These are phyloP conservation scores for Trypanosoma platydactyli DNA, from an alignment of 208 protist species.

Conservation along the genomic window DNA sequence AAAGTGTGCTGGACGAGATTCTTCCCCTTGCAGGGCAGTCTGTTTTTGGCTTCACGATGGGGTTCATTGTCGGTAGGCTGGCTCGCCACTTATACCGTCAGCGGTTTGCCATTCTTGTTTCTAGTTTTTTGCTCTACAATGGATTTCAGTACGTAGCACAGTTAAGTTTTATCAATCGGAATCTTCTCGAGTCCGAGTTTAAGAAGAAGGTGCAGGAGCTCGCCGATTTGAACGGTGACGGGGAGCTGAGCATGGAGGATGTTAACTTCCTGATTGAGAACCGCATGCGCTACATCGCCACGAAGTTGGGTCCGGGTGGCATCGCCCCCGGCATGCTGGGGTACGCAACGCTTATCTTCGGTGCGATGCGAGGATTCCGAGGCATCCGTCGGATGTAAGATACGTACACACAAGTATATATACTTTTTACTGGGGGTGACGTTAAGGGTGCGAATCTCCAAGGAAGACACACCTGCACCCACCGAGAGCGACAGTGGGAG, in stretches of 20 bases:
- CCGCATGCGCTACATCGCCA: constrained; percentile 52
- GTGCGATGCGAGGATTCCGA: constrained; percentile 56
- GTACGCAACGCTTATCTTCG: constrained; percentile 47
- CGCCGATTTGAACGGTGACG: constrained; percentile 57
- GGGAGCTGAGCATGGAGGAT: constrained; percentile 51
- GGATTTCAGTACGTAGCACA: constrained; percentile 62
- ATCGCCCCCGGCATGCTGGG: constrained; percentile 55
- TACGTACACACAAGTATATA: background rate
- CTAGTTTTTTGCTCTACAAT: constrained; percentile 39
- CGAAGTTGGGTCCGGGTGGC: constrained; percentile 59
- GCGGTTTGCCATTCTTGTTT: constrained; percentile 42
- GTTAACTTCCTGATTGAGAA: constrained; percentile 56
- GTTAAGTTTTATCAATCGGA: constrained; percentile 59
- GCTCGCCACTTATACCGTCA: constrained; percentile 41
- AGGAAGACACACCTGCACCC: too few relatives aligned
- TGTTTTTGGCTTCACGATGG: constrained; percentile 43
- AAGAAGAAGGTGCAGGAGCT: constrained; percentile 49
- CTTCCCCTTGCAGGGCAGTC: constrained; percentile 56
- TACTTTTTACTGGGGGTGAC: too few relatives aligned
- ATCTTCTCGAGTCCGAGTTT: constrained; percentile 43
- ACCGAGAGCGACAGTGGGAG: too few relatives aligned
- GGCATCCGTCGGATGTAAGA: constrained; percentile 7
- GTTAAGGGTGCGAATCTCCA: too few relatives aligned
- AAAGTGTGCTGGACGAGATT: constrained; percentile 38
- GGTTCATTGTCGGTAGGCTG: constrained; percentile 38